A percentile compares a stretch with the other conserved stretches of the same genome.
phyloP scores from a whole-genome alignment of 2,329 filamentous ascomycete species.

The Emergomyces orientalis region DNA sequence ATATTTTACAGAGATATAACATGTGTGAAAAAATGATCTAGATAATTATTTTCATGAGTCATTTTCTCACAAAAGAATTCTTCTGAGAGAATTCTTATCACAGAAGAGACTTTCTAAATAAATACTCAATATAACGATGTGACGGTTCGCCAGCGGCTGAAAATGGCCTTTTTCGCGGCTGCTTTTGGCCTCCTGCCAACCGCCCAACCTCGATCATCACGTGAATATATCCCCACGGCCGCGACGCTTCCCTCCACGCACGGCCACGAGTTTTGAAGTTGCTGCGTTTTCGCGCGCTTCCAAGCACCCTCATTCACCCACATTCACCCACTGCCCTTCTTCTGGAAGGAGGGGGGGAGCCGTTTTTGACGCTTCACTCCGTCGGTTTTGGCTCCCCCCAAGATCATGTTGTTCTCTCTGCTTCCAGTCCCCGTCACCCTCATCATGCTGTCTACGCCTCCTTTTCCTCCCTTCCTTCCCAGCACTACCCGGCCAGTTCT shows the following conservation, averaged over 20 bases:
- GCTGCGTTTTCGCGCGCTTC: conserved; percentile 3
- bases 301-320: neutral
- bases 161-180: conserved; percentile 15
- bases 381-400: conserved; percentile 5
- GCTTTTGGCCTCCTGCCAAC: conserved; percentile 19
- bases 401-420: conserved; percentile 8
- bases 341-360: conserved; percentile 1
- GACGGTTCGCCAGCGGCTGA: conserved; percentile 16
- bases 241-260: conserved; percentile 6
- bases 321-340: neutral
- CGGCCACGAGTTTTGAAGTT: neutral
- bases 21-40: no score
- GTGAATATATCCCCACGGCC: conserved; percentile 13
- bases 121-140: conserved; percentile 16
- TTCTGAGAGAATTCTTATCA: no score
- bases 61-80: no score
- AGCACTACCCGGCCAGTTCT: neutral
- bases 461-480: neutral
- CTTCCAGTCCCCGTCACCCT: neutral
- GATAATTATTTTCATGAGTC: no score
- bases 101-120: no score
- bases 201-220: conserved; percentile 14
- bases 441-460: neutral
- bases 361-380: conserved; percentile 6
- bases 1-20: no score